Base-by-base conservation (phyloP, 2,329 filamentous ascomycete species). In the Calonectria leucothoes region DNA sequence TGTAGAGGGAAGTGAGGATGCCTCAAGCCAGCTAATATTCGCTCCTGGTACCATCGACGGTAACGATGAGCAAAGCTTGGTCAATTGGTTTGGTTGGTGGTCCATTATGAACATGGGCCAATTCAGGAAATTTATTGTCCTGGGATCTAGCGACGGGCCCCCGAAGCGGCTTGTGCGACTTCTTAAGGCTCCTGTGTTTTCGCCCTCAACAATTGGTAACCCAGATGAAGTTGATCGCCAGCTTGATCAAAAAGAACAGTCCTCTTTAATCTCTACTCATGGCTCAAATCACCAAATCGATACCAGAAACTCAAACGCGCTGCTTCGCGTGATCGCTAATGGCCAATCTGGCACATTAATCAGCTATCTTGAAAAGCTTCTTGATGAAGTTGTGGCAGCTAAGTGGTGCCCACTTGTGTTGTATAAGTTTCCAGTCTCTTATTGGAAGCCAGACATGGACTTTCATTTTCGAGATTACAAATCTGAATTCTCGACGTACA, bases 21-120 rank as follows among this genome's bases (percentile, higher is more conserved):
- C 17, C 52, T 74, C 25, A 45, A 67, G 42, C 74, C 77, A 29
- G 76, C 77, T 92, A 7, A 79, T 89, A 2, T 88, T 86, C 78
- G 88, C 88, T 0, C 86, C 87, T 17, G 77, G 83, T 4, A 81
- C 75, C 1, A 89, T 93, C 57, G 87, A 91, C 69, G 84, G 87
- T 0, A 89, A 90, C 69, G 91, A 93, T 73, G 91, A 93, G 78
- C 89, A 92, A 78, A 91, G 88, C 70, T 83, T 93, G 33, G 87
- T 93, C 12, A 90, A 92, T 74, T 92, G 90, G 88, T 93, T 92
- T 79, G 90, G 89, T 1, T 89, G 86, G 81, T 93, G 91, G 91
- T 85, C 90, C 0, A 83, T 85, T 37, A 73, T 81, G 69, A 87
- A 88, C 35, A 78, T 90, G 42, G 87, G 91, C 70, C 82, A 83